Base-by-base conservation (phyloP, 306 rosid species). In the Coriaria nepalensis region DNA sequence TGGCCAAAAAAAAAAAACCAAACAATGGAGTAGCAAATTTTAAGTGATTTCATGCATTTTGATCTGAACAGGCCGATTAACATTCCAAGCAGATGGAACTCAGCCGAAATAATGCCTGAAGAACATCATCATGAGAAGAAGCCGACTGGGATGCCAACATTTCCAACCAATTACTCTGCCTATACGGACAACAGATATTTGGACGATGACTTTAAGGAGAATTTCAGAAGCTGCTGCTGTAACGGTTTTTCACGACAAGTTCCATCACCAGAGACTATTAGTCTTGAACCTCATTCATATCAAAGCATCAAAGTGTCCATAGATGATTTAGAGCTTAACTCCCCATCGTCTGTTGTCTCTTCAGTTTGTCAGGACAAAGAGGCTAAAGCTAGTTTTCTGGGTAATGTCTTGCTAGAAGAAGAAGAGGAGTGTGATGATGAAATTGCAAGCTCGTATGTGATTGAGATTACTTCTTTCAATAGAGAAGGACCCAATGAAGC, bases 381-480 rank as follows among this genome's bases (percentile, higher is more conserved):
- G 62, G 43, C 66, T 44, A 81, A 74, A 66, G 39, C 61, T 34
- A 75, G 63, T 34, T 53, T 54, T 61, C 74, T 45, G 33, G 71
- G 68, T 47, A 59, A 39, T 33, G 66, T 60, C 53, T 50, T 57
- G 13, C 61, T 54, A 2, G 73, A 68, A 63, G 73, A 71, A 48
- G 66, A 59, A 55, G 61, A 40, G 56, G 51, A 46, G 2, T 65
- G 56, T 11, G 66, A 79, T 0, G 86, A 77, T 39, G 96, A 88
- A 60, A 59, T 47, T 49, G 73, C 81, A 84, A 81, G 85, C 73
- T 90, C 97, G 43, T 90, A 81, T 61, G 95, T 90, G 66, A 90
- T 90, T 58, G 92, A 90, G 64, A 53, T 84, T 45, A 80, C 67
- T 47, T 65, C 77, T 43, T 70, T 60, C 54, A 73, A 63, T 10